Evolutionary conservation across 495 filamentous ascomycete species (phyloP).

Genomic region (Penicillium herquei): DNA sequence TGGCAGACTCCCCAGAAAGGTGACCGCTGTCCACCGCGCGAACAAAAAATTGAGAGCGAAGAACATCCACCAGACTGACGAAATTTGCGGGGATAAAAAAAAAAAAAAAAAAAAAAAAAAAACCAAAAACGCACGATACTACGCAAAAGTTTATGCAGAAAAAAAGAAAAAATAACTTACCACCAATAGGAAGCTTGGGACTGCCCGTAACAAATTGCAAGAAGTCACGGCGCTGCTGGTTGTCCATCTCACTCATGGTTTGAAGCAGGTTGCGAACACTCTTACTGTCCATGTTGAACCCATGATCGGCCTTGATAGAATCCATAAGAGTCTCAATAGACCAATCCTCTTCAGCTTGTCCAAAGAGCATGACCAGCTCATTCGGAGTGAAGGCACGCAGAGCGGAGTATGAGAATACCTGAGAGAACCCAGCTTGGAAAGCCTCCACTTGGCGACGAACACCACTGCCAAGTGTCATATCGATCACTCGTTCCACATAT

Average conservation of each 20-base stretch:
- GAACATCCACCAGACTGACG: too few relatives aligned
- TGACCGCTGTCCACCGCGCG: too few relatives aligned
- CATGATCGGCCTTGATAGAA: constrained; percentile 99
- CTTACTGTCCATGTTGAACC: constrained; percentile 98
- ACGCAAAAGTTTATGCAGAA: constrained; percentile 4
- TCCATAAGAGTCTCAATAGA: constrained; percentile 96
- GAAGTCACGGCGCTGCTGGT: constrained; percentile 83
- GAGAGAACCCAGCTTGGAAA: constrained; percentile 88
- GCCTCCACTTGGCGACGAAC: constrained; percentile 88
- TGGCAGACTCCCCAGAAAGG: too few relatives aligned
- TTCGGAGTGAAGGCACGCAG: constrained; percentile 93
- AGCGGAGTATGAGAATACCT: constrained; percentile 93
- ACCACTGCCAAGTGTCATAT: constrained; percentile 83
- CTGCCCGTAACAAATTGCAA: constrained; percentile 98
- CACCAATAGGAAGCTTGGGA: constrained; percentile 96
- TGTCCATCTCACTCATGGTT: constrained; percentile 84
- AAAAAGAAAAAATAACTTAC: constrained; percentile 50
- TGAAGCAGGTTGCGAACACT: constrained; percentile 93
- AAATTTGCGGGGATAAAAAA: constrained; percentile 6
- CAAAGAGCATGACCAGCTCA: constrained; percentile 96
- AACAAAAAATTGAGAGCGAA: too few relatives aligned
- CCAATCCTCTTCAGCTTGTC: constrained; percentile 94
- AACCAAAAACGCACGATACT: not conserved
- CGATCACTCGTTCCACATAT: constrained; percentile 88
- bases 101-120: not conserved